Evolutionary conservation across 768 basidiomycete species (phyloP).

Genomic region (Termitomyces sp.): DNA sequence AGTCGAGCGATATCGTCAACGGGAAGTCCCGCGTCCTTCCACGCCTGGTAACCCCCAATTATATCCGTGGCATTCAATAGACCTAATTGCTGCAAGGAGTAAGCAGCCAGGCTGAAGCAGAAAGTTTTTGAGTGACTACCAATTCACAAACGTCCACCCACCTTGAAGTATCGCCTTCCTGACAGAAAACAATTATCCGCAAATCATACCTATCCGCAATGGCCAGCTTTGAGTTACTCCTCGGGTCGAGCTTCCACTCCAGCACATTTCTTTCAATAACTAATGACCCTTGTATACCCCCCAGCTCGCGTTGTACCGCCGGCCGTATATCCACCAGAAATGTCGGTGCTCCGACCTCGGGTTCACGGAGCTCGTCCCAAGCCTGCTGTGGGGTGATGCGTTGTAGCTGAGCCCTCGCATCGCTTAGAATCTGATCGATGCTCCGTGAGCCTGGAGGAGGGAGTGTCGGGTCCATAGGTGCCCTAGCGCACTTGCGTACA

Average conservation of each 20-base stretch:
- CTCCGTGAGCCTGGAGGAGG: constrained; percentile 63
- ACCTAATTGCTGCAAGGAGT: constrained; percentile 63
- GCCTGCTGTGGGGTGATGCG: constrained; percentile 58
- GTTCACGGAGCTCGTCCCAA: constrained; percentile 50
- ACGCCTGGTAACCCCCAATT: constrained; percentile 67
- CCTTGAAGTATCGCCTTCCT: constrained; percentile 65
- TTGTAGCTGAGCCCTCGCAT: constrained; percentile 58
- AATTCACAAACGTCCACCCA: constrained; percentile 18
- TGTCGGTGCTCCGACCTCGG: constrained; percentile 50
- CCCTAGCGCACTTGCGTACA: constrained; percentile 53
- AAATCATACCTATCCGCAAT: constrained; percentile 76
- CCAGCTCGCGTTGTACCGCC: constrained; percentile 52
- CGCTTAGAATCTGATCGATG: constrained; percentile 50
- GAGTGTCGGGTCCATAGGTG: constrained; percentile 52
- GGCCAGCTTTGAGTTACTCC: constrained; percentile 47
- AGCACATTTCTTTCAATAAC: constrained; percentile 72
- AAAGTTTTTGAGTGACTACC: background rate
- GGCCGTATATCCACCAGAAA: constrained; percentile 78
- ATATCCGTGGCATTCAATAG: constrained; percentile 73
- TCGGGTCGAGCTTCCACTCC: constrained; percentile 79
- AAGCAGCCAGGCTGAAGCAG: constrained; percentile 54
- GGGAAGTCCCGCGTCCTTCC: constrained; percentile 67
- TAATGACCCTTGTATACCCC: constrained; percentile 62
- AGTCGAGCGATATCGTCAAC: constrained; percentile 24
- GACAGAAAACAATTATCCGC: constrained; percentile 67